Percentiles rank a stretch among this genome's conserved stretches.
Conservation (phyloP, 768 basidiomycete species). For the Dentipellis sp. region DNA sequence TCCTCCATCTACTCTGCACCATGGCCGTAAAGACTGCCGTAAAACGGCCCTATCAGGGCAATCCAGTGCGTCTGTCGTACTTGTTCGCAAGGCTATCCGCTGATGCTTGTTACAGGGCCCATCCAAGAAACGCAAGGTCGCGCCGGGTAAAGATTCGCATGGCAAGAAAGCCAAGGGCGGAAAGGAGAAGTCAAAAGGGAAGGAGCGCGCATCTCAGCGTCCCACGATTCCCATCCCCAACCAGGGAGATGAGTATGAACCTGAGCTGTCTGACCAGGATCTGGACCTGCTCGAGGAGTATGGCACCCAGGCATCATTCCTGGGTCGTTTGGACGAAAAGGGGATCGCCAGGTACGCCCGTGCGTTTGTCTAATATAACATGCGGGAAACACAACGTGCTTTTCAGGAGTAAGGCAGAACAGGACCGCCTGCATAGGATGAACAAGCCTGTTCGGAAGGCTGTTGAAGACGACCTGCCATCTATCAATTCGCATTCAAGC, state of each 20-base stretch:
- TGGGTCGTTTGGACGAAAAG: slow-evolving; percentile 62
- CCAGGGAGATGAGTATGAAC: slow-evolving; percentile 36
- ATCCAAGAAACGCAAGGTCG: slow-evolving; percentile 56
- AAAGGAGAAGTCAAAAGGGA: slow-evolving; percentile 33
- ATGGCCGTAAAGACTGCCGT: slow-evolving; percentile 21
- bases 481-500: slow-evolving; percentile 58
- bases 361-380: slow-evolving; percentile 3
- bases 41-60: slow-evolving; percentile 26
- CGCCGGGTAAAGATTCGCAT: slow-evolving; percentile 17
- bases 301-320: slow-evolving; percentile 53
- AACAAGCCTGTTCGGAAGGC: slow-evolving; percentile 43
- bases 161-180: not conserved
- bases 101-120: slow-evolving; percentile 23
- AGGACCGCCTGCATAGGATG: slow-evolving; percentile 56
- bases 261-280: slow-evolving; percentile 55
- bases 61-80: slow-evolving; percentile 19
- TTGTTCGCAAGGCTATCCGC: not conserved
- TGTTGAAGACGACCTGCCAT: slow-evolving; percentile 52
- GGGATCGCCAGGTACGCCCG: slow-evolving; percentile 66
- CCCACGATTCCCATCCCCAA: slow-evolving; percentile 54
- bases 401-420: slow-evolving; percentile 78
- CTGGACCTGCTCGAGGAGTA: slow-evolving; percentile 58
- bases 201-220: slow-evolving; percentile 53
- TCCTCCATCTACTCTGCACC: not conserved
- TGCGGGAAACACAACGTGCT: not conserved